Percentiles rank a stretch among this genome's conserved stretches.
Evolutionary conservation across 2,329 filamentous ascomycete species (phyloP).

Genomic region (Ascochyta rabiei): DNA sequence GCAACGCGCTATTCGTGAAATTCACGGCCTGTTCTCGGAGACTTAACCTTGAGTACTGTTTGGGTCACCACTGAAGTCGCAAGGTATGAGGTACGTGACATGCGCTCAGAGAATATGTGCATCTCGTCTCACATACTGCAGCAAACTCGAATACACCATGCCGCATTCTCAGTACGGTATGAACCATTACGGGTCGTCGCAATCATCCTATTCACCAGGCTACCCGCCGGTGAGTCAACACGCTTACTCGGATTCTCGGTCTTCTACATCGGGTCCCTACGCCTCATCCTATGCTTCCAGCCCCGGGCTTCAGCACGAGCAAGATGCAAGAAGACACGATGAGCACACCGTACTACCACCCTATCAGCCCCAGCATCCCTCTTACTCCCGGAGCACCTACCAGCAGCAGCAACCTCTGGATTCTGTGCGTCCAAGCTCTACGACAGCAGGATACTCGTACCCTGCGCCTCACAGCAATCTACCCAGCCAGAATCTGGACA

Average conservation of each 20-base stretch:
- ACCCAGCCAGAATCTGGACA: conserved; percentile 36
- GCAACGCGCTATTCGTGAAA: conserved; percentile 19
- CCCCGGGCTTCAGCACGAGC: conserved; percentile 32
- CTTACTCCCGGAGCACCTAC: conserved; percentile 42
- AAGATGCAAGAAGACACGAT: conserved; percentile 34
- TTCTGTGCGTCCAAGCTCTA: conserved; percentile 37
- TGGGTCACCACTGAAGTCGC: conserved; percentile 30
- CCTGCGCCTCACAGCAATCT: conserved; percentile 39
- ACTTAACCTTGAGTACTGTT: conserved; percentile 29
- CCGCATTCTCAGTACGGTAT: conserved; percentile 48
- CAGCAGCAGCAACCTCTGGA: conserved; percentile 41
- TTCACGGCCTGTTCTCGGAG: conserved; percentile 27
- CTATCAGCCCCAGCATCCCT: conserved; percentile 36
- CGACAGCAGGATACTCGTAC: conserved; percentile 41
- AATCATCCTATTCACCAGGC: conserved; percentile 39
- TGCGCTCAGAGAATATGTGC: background rate
- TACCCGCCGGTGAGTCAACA: conserved; percentile 40
- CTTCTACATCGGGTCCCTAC: conserved; percentile 37
- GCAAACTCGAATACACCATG: conserved; percentile 50
- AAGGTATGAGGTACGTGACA: conserved; percentile 48
- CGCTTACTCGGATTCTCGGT: conserved; percentile 37
- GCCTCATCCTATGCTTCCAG: conserved; percentile 37
- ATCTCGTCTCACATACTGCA: conserved; percentile 28
- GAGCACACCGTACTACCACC: conserved; percentile 39
- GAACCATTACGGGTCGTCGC: conserved; percentile 43